Base-by-base conservation (phyloP, 352 stramenopile genomes). In the Elongisporangium undulatum region DNA sequence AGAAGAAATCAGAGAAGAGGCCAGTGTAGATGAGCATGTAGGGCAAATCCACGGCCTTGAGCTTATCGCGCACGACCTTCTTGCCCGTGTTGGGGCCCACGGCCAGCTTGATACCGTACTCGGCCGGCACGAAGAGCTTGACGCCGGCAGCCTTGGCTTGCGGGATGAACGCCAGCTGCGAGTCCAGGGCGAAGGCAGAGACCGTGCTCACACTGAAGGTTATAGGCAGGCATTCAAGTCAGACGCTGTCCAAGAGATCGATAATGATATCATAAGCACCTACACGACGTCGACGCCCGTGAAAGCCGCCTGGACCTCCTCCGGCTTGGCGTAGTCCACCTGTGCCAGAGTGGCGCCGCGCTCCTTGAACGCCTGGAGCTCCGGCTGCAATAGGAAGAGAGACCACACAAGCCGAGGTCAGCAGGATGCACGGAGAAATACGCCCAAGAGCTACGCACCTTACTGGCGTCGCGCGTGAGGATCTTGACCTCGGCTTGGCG, bases 281-380 rank as follows among this genome's bases (percentile, higher is more conserved):
- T 38, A 38, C 26, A 38, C 26, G 26, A 38, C 26, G 26, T 38
- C 58, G 16, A 57, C 64, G 51, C 66, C 61, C 38, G 16, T 23
- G 4, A 72, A 55, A 13, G 62, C 61, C 21, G 68, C 64, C 49
- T 53, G 55, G 19, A 75, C 17, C 6, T 52, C 61, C 23, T 55
- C 58, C 10, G 51, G 54, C 38, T 74, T 53, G 12, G 56, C 38
- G 52, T 75, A 75, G 48, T 59, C 38, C 17, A 75, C 61, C 41
- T 71, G 34, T 20, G 50, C 9, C 4, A 75, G 49, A 29, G 34
- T 68, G 51, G 61, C 68, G 49, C 68, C 67, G 17, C 59, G 59
- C 2, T 52, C 51, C 59, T 74, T 71, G 51, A 74, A 66, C 2
- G 63, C 63, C 53, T 70, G 56, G 26, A 74, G 58, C 50, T 63